Conservation (phyloP, 176 grass and related monocot genomes). For the maize (Zea mays) region DNA sequence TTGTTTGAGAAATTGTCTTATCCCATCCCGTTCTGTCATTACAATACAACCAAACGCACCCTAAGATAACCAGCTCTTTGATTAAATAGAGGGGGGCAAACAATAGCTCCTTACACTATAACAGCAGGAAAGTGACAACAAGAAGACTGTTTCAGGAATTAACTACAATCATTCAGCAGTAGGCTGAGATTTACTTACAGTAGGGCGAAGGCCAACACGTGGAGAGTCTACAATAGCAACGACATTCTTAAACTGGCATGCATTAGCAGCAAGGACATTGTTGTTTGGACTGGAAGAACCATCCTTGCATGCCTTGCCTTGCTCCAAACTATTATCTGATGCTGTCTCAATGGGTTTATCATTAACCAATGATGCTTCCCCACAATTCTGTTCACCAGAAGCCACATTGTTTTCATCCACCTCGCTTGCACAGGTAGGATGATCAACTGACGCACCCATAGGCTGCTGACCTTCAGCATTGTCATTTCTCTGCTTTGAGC, state of each 20-base stretch:
- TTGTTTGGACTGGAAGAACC: conserved; percentile 27
- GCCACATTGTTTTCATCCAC: conserved; percentile 26
- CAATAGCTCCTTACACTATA: not conserved
- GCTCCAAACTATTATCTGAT: conserved; percentile 17
- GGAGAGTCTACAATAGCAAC: conserved; percentile 96
- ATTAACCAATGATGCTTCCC: conserved; percentile 19
- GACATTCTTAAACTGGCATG: conserved; percentile 66
- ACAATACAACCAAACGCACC: too few relatives aligned
- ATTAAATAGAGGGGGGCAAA: not conserved
- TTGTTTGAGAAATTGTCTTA: too few relatives aligned
- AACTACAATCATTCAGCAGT: not conserved
- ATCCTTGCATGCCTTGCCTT: conserved; percentile 29
- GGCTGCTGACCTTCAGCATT: conserved; percentile 32
- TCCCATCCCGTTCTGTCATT: too few relatives aligned
- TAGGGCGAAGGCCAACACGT: conserved; percentile 89
- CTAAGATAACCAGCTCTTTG: not conserved
- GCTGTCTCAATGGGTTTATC: conserved; percentile 32
- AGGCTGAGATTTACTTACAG: conserved; percentile 57
- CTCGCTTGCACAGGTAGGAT: conserved; percentile 27
- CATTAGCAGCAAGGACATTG: conserved; percentile 24
- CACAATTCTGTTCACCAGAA: conserved; percentile 26
- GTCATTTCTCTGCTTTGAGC: conserved; percentile 13
- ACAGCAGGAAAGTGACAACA: not conserved
- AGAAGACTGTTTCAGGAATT: not conserved
- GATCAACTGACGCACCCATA: not conserved